A percentile compares a stretch with the other conserved stretches of the same genome.
These are phyloP conservation scores for Rhynchospora tenuis DNA, from an alignment of 176 grass and related monocot genomes.

Conservation along the genomic window DNA sequence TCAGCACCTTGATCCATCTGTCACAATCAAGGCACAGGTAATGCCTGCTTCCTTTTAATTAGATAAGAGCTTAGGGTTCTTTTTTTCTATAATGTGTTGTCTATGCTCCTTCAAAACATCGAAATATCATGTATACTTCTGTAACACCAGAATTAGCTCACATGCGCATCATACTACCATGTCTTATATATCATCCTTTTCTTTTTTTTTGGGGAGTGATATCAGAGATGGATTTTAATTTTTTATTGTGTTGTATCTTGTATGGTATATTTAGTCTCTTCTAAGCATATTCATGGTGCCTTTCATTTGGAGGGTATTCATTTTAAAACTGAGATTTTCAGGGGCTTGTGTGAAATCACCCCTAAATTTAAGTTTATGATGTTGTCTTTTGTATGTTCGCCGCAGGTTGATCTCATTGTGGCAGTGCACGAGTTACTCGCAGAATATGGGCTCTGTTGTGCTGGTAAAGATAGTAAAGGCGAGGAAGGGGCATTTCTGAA, in stretches of 20 bases:
- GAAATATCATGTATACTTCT: background rate
- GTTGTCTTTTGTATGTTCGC: constrained; percentile 26
- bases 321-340: background rate
- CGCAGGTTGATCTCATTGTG: constrained; percentile 87
- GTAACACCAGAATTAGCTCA: background rate
- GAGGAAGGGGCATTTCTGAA: constrained; percentile 92
- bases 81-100: background rate
- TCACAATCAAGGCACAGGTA: constrained; percentile 88
- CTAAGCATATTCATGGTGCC: background rate
- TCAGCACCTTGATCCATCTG: constrained; percentile 79
- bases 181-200: background rate
- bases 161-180: background rate
- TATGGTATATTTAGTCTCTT: background rate
- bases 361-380: background rate
- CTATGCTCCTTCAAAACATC: background rate
- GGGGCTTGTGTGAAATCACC: background rate
- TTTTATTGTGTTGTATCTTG: background rate
- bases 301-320: background rate
- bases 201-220: background rate
- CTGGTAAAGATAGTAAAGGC: constrained; percentile 63
- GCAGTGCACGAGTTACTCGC: constrained; percentile 91
- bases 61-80: background rate
- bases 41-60: constrained; percentile 22
- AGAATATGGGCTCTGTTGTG: constrained; percentile 90
- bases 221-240: background rate